A percentile compares a stretch with the other conserved stretches of the same genome.
Evolutionary conservation across 1,284 basidiomycete species (phyloP).

Genomic region (Sanghuangporus baumii): DNA sequence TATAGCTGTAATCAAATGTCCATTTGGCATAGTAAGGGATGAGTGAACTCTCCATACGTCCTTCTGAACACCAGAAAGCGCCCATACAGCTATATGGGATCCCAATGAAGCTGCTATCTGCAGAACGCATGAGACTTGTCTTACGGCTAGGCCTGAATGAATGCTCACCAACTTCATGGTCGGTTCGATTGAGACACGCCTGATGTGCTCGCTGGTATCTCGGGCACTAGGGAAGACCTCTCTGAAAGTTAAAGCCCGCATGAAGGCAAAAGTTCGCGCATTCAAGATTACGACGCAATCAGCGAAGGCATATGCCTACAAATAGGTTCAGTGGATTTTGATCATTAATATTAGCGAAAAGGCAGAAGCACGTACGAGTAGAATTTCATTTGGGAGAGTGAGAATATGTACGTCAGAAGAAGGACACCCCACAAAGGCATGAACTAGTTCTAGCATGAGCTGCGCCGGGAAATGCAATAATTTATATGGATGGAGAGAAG

Average conservation of each 20-base stretch:
- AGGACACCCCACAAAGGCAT: conserved; percentile 54
- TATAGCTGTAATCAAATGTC: conserved; percentile 50
- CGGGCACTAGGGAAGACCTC: conserved; percentile 64
- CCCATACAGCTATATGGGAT: conserved; percentile 66
- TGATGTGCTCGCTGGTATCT: conserved; percentile 42
- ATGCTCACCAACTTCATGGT: conserved; percentile 69
- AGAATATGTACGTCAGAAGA: conserved; percentile 51
- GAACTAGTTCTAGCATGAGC: conserved; percentile 54
- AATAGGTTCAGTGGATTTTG: background rate
- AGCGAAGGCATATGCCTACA: conserved; percentile 63
- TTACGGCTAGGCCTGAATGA: background rate
- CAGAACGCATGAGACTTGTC: conserved; percentile 6
- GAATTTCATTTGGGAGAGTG: conserved; percentile 43
- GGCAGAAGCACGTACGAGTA: conserved; percentile 42
- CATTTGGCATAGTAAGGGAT: conserved; percentile 54
- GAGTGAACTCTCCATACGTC: conserved; percentile 76
- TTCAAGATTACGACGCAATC: conserved; percentile 65
- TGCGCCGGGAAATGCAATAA: background rate
- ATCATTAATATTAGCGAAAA: background rate
- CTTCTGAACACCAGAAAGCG: conserved; percentile 53
- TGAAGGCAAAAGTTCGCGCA: conserved; percentile 52
- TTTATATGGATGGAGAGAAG: background rate
- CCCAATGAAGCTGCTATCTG: conserved; percentile 70
- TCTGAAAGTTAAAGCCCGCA: conserved; percentile 67
- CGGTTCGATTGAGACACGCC: conserved; percentile 61